A percentile compares a stretch with the other conserved stretches of the same genome.
Conservation (phyloP, 345 rosid species). For the Lumnitzera littorea region DNA sequence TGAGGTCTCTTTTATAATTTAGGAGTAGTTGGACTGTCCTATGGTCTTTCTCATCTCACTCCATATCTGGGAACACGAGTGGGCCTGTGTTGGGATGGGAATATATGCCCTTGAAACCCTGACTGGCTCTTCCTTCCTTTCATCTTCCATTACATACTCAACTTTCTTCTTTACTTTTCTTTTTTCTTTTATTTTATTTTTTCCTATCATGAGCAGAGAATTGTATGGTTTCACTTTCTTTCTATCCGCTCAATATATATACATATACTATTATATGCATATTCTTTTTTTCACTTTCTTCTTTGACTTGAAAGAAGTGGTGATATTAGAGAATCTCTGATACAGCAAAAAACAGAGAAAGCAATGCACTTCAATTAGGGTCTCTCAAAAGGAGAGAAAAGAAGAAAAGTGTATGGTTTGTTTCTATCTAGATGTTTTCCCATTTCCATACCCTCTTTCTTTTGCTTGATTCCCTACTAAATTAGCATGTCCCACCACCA, state of each 20-base stretch:
- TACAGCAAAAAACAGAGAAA: slow-evolving; percentile 12
- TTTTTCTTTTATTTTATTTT: neutral
- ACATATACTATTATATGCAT: neutral
- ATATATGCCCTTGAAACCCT: slow-evolving; percentile 13
- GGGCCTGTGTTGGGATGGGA: slow-evolving; percentile 19
- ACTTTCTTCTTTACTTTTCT: slow-evolving; percentile 6
- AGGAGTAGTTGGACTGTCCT: slow-evolving; percentile 15
- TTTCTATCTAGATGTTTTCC: slow-evolving; percentile 7
- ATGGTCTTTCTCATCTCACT: slow-evolving; percentile 7
- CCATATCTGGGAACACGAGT: slow-evolving; percentile 14
- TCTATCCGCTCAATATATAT: no score
- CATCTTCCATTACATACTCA: slow-evolving; percentile 7
- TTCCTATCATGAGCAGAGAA: no score
- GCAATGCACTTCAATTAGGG: slow-evolving; percentile 9
- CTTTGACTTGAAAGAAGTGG: slow-evolving; percentile 18
- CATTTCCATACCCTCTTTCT: neutral
- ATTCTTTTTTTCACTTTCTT: slow-evolving; percentile 6
- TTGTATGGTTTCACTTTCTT: no score
- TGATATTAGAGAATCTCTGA: slow-evolving; percentile 17
- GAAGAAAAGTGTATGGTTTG: slow-evolving; percentile 12
- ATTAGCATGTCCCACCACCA: slow-evolving; percentile 2
- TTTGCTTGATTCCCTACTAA: slow-evolving; percentile 8
- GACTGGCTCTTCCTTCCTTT: neutral
- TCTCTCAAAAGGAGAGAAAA: slow-evolving; percentile 19
- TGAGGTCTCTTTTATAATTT: neutral